Evolutionary conservation across 441 rosid genomes (phyloP).

Genomic region (Pelargonium fulgidum): DNA sequence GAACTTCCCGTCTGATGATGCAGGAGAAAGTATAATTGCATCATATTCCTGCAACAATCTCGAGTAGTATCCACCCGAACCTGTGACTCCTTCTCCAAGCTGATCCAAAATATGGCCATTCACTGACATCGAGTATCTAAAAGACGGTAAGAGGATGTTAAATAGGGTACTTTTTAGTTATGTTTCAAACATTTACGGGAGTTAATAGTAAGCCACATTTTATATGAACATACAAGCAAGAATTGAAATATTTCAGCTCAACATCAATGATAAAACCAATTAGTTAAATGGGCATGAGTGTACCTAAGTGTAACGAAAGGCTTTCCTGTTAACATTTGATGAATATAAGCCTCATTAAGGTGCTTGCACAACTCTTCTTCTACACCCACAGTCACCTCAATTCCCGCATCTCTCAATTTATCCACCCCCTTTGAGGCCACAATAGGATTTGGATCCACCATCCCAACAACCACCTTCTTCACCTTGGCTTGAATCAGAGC

Average conservation of each 20-base stretch:
- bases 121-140: slow-evolving; percentile 67
- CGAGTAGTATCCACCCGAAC: slow-evolving; percentile 73
- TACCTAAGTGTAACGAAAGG: slow-evolving; percentile 75
- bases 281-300: neutral
- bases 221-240: neutral
- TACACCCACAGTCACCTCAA: slow-evolving; percentile 59
- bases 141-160: slow-evolving; percentile 19
- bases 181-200: neutral
- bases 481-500: slow-evolving; percentile 81
- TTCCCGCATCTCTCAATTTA: slow-evolving; percentile 63
- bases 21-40: slow-evolving; percentile 49
- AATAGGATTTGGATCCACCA: slow-evolving; percentile 89
- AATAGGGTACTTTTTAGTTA: slow-evolving; percentile 2
- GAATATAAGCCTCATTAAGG: slow-evolving; percentile 71
- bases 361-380: slow-evolving; percentile 73
- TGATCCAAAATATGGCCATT: slow-evolving; percentile 47
- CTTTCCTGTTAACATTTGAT: slow-evolving; percentile 59
- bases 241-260: neutral
- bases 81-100: slow-evolving; percentile 53
- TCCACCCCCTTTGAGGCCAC: slow-evolving; percentile 72
- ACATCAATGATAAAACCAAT: neutral
- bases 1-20: slow-evolving; percentile 35
- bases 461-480: slow-evolving; percentile 78
- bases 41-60: slow-evolving; percentile 71
- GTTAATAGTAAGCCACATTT: neutral